phyloP scores from a whole-genome alignment of 2,329 filamentous ascomycete genomes.

The Nakataea oryzae region DNA sequence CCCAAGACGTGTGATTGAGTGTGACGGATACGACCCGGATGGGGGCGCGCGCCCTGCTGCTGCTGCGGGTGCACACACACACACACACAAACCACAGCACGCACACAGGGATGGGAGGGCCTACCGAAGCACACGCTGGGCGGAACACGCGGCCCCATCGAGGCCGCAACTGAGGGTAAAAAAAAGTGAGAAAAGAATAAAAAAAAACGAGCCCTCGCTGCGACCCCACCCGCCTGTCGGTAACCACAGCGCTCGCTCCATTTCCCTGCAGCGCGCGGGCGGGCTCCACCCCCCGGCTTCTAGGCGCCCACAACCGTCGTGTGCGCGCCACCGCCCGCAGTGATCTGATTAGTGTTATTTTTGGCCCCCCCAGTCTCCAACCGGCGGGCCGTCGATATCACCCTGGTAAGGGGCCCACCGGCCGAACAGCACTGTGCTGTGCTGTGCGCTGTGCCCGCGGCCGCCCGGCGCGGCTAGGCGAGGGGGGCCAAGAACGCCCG shows the following conservation, averaged over 20 bases:
- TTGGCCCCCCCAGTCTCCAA: no score
- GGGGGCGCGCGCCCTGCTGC: no score
- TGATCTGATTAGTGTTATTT: no score
- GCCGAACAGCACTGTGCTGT: no score
- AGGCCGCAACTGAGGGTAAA: no score
- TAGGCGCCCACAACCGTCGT: neutral
- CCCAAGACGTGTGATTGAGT: neutral
- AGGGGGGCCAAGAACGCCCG: neutral
- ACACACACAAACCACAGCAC: no score
- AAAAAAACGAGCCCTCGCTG: neutral
- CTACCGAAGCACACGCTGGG: no score
- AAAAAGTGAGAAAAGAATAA: neutral
- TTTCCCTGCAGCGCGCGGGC: neutral
- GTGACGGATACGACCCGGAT: neutral
- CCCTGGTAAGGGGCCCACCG: neutral
- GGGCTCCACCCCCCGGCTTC: neutral
- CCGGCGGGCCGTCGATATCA: neutral
- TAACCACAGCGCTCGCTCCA: neutral
- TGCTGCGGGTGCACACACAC: no score
- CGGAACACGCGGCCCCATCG: neutral
- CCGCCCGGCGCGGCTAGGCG: no score
- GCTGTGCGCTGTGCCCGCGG: neutral
- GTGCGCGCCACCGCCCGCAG: neutral
- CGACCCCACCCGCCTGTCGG: no score
- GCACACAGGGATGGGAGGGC: neutral